Conservation (phyloP, 371 early-diverging fungal species). For the Saksenaea oblongispora region DNA sequence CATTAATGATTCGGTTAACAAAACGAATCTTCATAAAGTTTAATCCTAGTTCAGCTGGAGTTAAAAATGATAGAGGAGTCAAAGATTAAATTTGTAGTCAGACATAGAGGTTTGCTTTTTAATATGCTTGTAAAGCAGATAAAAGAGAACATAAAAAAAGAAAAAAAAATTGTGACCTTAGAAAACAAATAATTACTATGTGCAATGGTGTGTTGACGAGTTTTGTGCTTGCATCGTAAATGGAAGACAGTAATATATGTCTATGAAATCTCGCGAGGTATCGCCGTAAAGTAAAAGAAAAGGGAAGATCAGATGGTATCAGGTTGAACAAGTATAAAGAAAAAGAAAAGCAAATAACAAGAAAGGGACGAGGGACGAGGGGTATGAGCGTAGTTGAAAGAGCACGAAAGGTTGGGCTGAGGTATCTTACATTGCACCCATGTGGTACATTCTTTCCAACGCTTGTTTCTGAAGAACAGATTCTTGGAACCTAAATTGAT, state of each 20-base stretch:
- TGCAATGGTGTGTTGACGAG: neutral
- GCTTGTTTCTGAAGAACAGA: conserved; percentile 50
- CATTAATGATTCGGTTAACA: too few species aligned
- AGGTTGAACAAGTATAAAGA: conserved; percentile 1
- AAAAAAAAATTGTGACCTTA: neutral
- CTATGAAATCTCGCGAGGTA: conserved; percentile 2
- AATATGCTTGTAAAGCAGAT: neutral
- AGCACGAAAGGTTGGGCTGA: neutral
- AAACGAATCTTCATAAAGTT: too few species aligned
- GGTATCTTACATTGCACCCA: conserved; percentile 42
- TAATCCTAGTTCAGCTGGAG: too few species aligned
- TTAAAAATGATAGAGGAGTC: too few species aligned
- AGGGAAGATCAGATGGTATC: conserved; percentile 1
- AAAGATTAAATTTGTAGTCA: too few species aligned
- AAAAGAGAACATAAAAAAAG: neutral
- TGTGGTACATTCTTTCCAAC: conserved; percentile 54
- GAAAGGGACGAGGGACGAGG: neutral
- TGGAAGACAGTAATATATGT: neutral
- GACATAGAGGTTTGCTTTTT: neutral
- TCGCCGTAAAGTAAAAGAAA: conserved; percentile 2
- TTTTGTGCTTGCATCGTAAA: conserved; percentile 5
- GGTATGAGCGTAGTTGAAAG: neutral
- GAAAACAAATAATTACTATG: conserved; percentile 5
- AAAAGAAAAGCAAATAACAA: neutral
- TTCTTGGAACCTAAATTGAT: conserved; percentile 44